phyloP scores from a whole-genome alignment of 306 rosid species.

The Vicia faba region DNA sequence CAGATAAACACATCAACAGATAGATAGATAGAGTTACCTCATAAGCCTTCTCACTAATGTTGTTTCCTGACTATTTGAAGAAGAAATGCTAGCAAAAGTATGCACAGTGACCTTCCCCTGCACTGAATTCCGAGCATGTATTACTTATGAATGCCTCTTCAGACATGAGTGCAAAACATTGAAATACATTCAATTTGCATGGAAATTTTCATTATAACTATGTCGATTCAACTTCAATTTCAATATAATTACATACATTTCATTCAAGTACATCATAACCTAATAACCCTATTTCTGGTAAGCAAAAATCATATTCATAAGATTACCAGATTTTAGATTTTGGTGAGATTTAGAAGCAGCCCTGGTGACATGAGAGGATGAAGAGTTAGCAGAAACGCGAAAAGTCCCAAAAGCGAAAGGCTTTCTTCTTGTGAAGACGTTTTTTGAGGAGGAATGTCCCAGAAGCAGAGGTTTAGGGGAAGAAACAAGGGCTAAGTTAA shows the following conservation, averaged over 20 bases:
- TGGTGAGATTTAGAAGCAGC: conserved; percentile 40
- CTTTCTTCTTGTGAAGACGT: conserved; percentile 33
- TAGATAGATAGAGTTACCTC: no score
- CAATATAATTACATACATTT: neutral
- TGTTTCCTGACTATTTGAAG: conserved; percentile 61
- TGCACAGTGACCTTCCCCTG: conserved; percentile 50
- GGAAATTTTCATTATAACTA: neutral
- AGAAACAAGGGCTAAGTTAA: conserved; percentile 47
- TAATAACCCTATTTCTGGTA: neutral
- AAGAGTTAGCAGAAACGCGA: conserved; percentile 37
- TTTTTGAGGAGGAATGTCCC: conserved; percentile 41
- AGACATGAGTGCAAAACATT: no score
- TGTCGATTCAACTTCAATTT: neutral
- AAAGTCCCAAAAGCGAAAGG: conserved; percentile 43
- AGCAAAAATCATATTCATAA: neutral
- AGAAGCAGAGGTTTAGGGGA: conserved; percentile 42
- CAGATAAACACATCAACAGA: no score
- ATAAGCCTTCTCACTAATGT: no score
- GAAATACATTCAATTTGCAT: no score
- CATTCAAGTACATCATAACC: conserved; percentile 15
- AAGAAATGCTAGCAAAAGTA: conserved; percentile 75
- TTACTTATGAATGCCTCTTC: conserved; percentile 20
- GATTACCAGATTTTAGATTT: conserved; percentile 39
- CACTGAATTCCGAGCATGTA: conserved; percentile 40
- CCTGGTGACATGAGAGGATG: conserved; percentile 26